A percentile compares a stretch with the other conserved stretches of the same genome.
Evolutionary conservation across 2,329 filamentous ascomycete genomes (phyloP).

Genomic region (Sarocladium kiliense): DNA sequence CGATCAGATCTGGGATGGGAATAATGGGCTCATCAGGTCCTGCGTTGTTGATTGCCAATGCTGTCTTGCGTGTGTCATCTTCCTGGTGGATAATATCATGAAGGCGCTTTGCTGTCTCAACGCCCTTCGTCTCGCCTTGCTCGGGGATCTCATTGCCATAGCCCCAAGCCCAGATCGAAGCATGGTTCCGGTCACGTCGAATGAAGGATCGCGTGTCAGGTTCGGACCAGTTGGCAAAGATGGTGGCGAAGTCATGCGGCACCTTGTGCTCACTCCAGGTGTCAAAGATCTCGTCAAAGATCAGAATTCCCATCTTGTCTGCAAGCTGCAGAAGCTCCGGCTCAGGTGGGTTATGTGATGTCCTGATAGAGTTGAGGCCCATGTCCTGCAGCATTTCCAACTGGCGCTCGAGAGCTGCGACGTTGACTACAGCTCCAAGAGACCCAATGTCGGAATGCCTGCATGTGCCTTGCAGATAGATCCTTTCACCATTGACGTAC

Average conservation of each 20-base stretch:
- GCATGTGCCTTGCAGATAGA: slow-evolving; percentile 42
- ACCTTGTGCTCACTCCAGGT: slow-evolving; percentile 39
- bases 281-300: slow-evolving; percentile 51
- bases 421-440: slow-evolving; percentile 45
- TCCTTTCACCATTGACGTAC: slow-evolving; percentile 37
- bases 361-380: slow-evolving; percentile 45
- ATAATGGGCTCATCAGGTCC: slow-evolving; percentile 32
- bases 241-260: slow-evolving; percentile 42
- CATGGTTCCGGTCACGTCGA: slow-evolving; percentile 50
- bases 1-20: slow-evolving; percentile 37
- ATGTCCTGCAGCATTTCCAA: slow-evolving; percentile 42
- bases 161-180: slow-evolving; percentile 47
- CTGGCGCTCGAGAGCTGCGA: slow-evolving; percentile 41
- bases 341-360: slow-evolving; percentile 48
- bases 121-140: slow-evolving; percentile 30
- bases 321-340: slow-evolving; percentile 43
- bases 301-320: slow-evolving; percentile 43
- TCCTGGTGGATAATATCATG: slow-evolving; percentile 38
- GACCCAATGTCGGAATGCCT: slow-evolving; percentile 47
- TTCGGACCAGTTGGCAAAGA: slow-evolving; percentile 49
- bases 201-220: slow-evolving; percentile 44
- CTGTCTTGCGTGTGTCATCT: slow-evolving; percentile 39
- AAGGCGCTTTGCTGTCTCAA: slow-evolving; percentile 27
- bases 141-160: slow-evolving; percentile 49
- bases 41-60: slow-evolving; percentile 41